Percentiles rank a stretch among this genome's conserved stretches.
Evolutionary conservation across 495 filamentous ascomycete genomes (phyloP).

Genomic region (Delitschia confertaspora): DNA sequence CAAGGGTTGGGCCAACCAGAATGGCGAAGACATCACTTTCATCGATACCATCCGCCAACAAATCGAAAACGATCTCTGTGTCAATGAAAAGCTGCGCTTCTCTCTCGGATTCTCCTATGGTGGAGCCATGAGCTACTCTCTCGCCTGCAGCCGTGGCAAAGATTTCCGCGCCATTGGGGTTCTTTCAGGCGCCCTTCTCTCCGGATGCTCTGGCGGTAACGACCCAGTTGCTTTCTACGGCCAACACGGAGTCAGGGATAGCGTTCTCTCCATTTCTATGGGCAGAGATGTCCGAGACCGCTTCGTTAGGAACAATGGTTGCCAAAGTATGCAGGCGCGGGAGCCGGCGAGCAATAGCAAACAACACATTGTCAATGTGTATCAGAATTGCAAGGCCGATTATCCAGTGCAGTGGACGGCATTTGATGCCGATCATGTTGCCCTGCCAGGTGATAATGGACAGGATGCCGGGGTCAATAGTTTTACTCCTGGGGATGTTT

Average conservation of each 20-base stretch:
- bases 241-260: constrained; percentile 38
- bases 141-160: constrained; percentile 39
- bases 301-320: constrained; percentile 39
- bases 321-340: constrained; percentile 15
- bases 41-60: constrained; percentile 35
- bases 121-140: constrained; percentile 41
- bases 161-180: constrained; percentile 40
- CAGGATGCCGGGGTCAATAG: constrained; percentile 17
- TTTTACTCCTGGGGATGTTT: constrained; percentile 33
- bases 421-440: constrained; percentile 4
- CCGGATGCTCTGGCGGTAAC: constrained; percentile 37
- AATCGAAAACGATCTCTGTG: constrained; percentile 39
- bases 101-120: constrained; percentile 44
- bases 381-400: constrained; percentile 23
- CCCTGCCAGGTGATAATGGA: constrained; percentile 2
- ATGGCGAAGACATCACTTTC: constrained; percentile 39
- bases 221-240: constrained; percentile 40
- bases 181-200: constrained; percentile 38
- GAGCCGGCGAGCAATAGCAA: constrained; percentile 30
- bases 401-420: constrained; percentile 30
- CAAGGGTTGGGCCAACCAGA: constrained; percentile 39
- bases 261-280: constrained; percentile 35
- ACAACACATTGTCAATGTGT: constrained; percentile 30
- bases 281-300: constrained; percentile 36
- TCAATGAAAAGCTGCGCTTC: constrained; percentile 39